phyloP scores from a whole-genome alignment of 129 eudicot genomes.

The Helianthus annuus region DNA sequence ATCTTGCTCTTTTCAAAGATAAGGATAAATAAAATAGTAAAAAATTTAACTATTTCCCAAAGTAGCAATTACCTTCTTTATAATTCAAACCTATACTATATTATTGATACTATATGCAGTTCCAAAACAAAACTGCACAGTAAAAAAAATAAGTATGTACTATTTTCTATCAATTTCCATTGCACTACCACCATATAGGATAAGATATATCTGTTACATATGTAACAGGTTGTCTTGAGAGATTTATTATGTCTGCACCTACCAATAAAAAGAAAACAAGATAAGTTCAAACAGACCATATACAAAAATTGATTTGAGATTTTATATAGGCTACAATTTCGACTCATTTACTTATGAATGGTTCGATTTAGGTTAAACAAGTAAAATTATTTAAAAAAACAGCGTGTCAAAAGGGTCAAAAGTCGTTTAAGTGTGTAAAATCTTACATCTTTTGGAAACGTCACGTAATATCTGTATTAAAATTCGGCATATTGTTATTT shows the following conservation, averaged over 20 bases:
- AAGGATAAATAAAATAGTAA: neutral
- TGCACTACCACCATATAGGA: conserved; percentile 20
- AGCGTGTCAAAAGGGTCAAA: too few relatives aligned
- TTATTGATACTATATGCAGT: conserved; percentile 18
- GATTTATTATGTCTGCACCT: conserved; percentile 32
- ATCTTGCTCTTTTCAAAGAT: neutral
- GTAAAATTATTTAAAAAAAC: too few relatives aligned
- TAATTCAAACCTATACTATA: conserved; percentile 20
- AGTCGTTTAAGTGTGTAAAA: too few relatives aligned
- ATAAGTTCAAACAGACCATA: neutral
- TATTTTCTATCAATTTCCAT: neutral
- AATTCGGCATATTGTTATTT: too few relatives aligned
- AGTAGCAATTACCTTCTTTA: conserved; percentile 5
- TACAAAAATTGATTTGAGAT: neutral
- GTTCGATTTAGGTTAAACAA: neutral
- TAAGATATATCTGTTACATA: conserved; percentile 21
- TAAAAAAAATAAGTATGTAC: neutral
- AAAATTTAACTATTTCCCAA: neutral
- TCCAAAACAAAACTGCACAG: conserved; percentile 22
- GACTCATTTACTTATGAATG: neutral
- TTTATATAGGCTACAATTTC: neutral
- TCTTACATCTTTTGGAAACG: too few relatives aligned
- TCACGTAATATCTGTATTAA: too few relatives aligned
- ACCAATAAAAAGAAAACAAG: neutral
- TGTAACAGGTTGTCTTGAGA: conserved; percentile 26